Evolutionary conservation across 2,329 filamentous ascomycete species (phyloP).

Genomic region (Penicillium sp.): DNA sequence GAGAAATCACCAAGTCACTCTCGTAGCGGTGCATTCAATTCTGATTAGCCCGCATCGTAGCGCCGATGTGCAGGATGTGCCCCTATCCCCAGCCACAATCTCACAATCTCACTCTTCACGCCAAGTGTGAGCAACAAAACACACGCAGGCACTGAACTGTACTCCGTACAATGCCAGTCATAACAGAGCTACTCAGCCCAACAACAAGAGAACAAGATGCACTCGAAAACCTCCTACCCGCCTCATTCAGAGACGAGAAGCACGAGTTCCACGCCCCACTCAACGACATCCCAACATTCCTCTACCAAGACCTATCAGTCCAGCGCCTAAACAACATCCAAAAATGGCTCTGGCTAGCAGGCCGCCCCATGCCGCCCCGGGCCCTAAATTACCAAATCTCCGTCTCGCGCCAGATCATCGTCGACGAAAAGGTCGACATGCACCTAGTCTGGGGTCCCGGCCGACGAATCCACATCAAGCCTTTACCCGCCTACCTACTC

Average conservation of each 20-base stretch:
- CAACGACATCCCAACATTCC: neutral
- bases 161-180: neutral
- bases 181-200: neutral
- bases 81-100: neutral
- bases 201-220: neutral
- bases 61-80: neutral
- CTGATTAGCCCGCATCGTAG: too few relatives aligned
- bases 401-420: slow-evolving; percentile 39
- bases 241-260: neutral
- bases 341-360: slow-evolving; percentile 8
- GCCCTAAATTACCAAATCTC: slow-evolving; percentile 42
- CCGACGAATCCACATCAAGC: slow-evolving; percentile 44
- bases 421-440: slow-evolving; percentile 44
- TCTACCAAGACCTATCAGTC: slow-evolving; percentile 1
- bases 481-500: slow-evolving; percentile 34
- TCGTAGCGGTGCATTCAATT: too few relatives aligned
- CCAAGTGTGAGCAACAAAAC: neutral
- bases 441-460: slow-evolving; percentile 43
- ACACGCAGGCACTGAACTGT: neutral
- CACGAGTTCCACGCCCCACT: neutral
- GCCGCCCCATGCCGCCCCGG: slow-evolving; percentile 8
- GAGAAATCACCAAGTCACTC: too few relatives aligned
- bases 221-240: neutral
- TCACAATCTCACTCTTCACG: neutral
- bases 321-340: slow-evolving; percentile 4